Evolutionary conservation across 768 basidiomycete genomes (phyloP).

Genomic region (Saitozyma podzolica): DNA sequence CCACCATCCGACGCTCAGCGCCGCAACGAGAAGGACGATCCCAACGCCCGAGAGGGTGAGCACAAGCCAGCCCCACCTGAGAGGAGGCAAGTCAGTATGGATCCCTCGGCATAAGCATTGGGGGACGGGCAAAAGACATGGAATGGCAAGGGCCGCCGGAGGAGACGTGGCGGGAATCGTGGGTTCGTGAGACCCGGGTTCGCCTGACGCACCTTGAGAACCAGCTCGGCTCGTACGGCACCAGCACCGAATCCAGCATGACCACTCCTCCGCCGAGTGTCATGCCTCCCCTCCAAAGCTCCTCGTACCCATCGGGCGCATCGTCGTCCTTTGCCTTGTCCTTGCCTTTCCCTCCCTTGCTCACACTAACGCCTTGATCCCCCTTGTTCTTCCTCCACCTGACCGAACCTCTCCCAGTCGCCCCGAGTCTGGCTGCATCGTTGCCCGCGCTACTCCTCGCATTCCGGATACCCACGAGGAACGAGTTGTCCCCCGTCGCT

Average conservation of each 20-base stretch:
- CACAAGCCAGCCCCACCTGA: slow-evolving; percentile 57
- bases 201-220: slow-evolving; percentile 65
- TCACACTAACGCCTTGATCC: slow-evolving; percentile 47
- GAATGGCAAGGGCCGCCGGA: no score
- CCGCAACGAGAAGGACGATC: slow-evolving; percentile 68
- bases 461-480: slow-evolving; percentile 55
- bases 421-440: slow-evolving; percentile 54
- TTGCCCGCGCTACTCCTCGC: slow-evolving; percentile 52
- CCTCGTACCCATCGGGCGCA: slow-evolving; percentile 1
- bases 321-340: slow-evolving; percentile 56
- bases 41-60: slow-evolving; percentile 64
- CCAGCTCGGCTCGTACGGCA: slow-evolving; percentile 85
- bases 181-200: no score
- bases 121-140: not conserved
- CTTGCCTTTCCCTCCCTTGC: slow-evolving; percentile 62
- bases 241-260: slow-evolving; percentile 75
- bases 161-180: no score
- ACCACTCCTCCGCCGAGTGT: slow-evolving; percentile 86
- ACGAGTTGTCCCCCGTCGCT: slow-evolving; percentile 51
- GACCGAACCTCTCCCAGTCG: slow-evolving; percentile 58
- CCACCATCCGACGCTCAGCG: slow-evolving; percentile 67
- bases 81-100: not conserved
- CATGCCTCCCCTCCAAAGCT: slow-evolving; percentile 70
- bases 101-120: no score
- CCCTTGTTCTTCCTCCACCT: slow-evolving; percentile 55